phyloP scores from a whole-genome alignment of 768 basidiomycete species.

The Amylocystis lapponica region DNA sequence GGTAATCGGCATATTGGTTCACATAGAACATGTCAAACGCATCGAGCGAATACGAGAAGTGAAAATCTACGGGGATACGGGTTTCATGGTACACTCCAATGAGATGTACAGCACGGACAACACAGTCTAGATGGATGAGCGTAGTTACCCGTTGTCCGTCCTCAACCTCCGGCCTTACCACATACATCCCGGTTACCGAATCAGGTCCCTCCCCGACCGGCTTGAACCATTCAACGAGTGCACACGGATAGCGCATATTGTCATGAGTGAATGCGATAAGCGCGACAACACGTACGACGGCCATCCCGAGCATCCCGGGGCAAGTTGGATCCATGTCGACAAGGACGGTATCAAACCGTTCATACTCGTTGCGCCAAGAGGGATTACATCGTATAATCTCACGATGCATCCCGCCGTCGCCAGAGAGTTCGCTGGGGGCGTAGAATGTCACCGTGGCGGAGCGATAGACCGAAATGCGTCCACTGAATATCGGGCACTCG shows the following conservation, averaged over 20 bases:
- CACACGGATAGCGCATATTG: constrained; percentile 19
- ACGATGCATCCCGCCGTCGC: too few species aligned
- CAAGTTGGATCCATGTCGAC: too few species aligned
- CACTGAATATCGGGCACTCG: too few species aligned
- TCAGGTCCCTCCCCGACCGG: constrained; percentile 13
- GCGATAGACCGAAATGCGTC: too few species aligned
- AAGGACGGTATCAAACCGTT: too few species aligned
- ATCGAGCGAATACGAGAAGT: constrained; percentile 1
- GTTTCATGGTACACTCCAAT: constrained; percentile 1
- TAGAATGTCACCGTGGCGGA: too few species aligned
- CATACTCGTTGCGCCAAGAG: too few species aligned
- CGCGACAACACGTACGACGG: too few species aligned
- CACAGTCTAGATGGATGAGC: constrained; percentile 8
- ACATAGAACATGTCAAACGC: constrained; percentile 9
- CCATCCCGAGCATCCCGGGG: too few species aligned
- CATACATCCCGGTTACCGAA: constrained; percentile 24
- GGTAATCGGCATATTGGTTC: constrained; percentile 12
- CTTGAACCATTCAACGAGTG: constrained; percentile 7
- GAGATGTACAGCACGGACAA: constrained; percentile 29
- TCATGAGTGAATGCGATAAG: too few species aligned
- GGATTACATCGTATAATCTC: too few species aligned
- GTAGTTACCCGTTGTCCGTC: constrained; percentile 2
- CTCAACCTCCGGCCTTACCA: constrained; percentile 14
- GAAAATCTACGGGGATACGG: background rate
- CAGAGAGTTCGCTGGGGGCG: too few species aligned